Evolutionary conservation across 2,329 filamentous ascomycete species (phyloP).

Genomic region (Sarocladium brachiariae): DNA sequence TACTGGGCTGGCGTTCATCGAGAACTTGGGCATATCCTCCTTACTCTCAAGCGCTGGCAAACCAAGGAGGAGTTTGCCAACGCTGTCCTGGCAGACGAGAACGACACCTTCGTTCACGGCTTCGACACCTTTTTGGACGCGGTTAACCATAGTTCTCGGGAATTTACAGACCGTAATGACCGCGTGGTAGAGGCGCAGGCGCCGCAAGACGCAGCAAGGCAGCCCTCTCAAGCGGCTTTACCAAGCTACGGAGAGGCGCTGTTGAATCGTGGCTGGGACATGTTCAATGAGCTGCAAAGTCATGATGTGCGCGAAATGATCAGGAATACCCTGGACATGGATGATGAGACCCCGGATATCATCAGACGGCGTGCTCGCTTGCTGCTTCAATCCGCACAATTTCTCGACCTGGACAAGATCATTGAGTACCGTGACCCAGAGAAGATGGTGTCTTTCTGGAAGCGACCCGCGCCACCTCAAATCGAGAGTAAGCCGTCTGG

Average conservation of each 20-base stretch:
- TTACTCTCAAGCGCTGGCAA: conserved; percentile 28
- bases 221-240: conserved; percentile 4
- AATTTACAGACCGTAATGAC: conserved; percentile 22
- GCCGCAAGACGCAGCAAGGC: neutral
- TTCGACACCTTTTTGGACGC: conserved; percentile 33
- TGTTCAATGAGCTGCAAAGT: conserved; percentile 19
- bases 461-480: conserved; percentile 18
- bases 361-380: conserved; percentile 20
- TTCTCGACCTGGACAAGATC: conserved; percentile 32
- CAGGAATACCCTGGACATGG: conserved; percentile 9
- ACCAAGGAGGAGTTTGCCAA: conserved; percentile 13
- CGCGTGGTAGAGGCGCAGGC: neutral
- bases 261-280: conserved; percentile 16
- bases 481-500: conserved; percentile 16
- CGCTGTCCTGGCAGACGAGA: conserved; percentile 19
- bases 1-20: conserved; percentile 30
- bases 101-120: conserved; percentile 25
- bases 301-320: conserved; percentile 12
- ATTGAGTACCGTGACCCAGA: conserved; percentile 25
- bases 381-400: conserved; percentile 25
- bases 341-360: conserved; percentile 7
- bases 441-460: conserved; percentile 18
- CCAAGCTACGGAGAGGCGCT: conserved; percentile 19
- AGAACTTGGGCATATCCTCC: conserved; percentile 28
- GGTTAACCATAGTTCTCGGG: conserved; percentile 23